These are phyloP conservation scores for Phallus indusiatus DNA, from an alignment of 768 basidiomycete genomes.

Conservation along the genomic window DNA sequence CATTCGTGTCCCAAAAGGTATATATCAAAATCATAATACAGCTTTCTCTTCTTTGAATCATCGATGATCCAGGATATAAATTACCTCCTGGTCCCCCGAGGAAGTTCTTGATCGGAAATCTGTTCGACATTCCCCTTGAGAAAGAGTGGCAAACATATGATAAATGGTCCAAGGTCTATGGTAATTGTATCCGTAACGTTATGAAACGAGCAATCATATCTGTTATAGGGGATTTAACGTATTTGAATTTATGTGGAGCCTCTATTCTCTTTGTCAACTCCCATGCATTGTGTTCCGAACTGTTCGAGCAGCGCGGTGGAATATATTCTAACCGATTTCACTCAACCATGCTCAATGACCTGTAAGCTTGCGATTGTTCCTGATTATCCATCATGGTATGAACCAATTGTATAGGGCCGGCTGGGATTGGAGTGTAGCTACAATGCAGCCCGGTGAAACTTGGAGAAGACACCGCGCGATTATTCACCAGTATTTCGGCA, in stretches of 20 bases:
- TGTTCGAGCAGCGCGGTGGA: constrained; percentile 10
- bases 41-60: background rate
- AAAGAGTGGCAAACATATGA: background rate
- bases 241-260: constrained; percentile 5
- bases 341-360: background rate
- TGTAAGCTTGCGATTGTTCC: background rate
- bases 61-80: background rate
- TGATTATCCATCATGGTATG: background rate
- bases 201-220: background rate
- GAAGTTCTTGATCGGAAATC: background rate
- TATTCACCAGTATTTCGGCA: background rate
- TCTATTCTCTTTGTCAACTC: constrained; percentile 12
- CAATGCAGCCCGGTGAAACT: background rate
- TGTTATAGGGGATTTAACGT: constrained; percentile 8
- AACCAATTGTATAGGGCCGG: background rate
- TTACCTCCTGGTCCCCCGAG: constrained; percentile 1
- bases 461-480: background rate
- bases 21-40: too few relatives aligned
- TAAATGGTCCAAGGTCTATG: background rate
- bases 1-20: background rate
- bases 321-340: constrained; percentile 11
- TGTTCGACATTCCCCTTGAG: background rate
- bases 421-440: background rate
- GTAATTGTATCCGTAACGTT: too few relatives aligned
- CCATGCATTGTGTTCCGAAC: background rate